Percentiles rank a stretch among this genome's conserved stretches.
Evolutionary conservation across 768 basidiomycete species (phyloP).

Genomic region (Boletus rubroflammeus): DNA sequence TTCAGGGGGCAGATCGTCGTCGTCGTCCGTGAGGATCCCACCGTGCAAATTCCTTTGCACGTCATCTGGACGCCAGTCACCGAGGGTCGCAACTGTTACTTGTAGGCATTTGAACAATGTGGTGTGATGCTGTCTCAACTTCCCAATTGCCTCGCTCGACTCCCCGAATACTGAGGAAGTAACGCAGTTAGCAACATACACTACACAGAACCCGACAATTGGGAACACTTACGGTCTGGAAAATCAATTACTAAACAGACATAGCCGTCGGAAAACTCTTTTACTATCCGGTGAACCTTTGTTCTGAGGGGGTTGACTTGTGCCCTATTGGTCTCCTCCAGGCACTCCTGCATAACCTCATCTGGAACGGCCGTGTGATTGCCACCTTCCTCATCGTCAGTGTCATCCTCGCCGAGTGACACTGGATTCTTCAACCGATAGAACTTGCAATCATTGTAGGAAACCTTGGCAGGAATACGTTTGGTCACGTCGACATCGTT

Average conservation of each 20-base stretch:
- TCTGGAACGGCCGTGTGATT: not conserved
- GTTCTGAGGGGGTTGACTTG: fast-evolving
- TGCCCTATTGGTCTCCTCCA: not conserved
- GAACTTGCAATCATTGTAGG: not conserved
- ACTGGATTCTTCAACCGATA: not conserved
- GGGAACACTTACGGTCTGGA: not conserved
- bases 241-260: not conserved
- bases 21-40: not conserved
- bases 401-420: not conserved
- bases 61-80: not conserved
- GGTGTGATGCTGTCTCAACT: not conserved
- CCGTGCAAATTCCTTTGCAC: not conserved
- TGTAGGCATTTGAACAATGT: not conserved
- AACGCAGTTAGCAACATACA: not conserved
- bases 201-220: too few species aligned
- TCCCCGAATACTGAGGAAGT: not conserved
- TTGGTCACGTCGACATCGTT: not conserved
- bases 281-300: not conserved
- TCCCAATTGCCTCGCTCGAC: not conserved
- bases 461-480: not conserved
- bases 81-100: not conserved
- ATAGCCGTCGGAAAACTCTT: not conserved
- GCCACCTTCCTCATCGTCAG: not conserved
- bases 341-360: not conserved
- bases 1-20: not conserved